Conservation (phyloP, 495 filamentous ascomycete genomes). For the Geoglossum glabrum region DNA sequence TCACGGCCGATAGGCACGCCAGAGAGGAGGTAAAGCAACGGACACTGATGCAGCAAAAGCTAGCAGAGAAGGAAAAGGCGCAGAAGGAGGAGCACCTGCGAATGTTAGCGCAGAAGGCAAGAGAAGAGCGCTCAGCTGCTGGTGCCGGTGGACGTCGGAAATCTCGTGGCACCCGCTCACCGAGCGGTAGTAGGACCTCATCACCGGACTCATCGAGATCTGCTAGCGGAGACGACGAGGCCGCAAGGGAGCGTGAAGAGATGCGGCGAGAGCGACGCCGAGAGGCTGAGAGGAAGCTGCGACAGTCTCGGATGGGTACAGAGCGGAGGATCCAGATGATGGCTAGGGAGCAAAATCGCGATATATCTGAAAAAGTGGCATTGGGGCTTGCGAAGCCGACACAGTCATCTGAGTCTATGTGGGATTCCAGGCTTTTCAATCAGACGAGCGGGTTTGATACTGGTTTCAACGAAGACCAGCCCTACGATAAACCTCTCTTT, state of each 20-base stretch:
- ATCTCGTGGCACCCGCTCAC: slow-evolving; percentile 20
- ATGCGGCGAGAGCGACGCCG: slow-evolving; percentile 56
- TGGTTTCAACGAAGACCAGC: slow-evolving; percentile 95
- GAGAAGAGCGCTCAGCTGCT: slow-evolving; percentile 49
- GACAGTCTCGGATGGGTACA: slow-evolving; percentile 88
- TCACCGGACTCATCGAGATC: slow-evolving; percentile 15
- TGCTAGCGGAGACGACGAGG: slow-evolving; percentile 43
- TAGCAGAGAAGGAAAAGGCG: slow-evolving; percentile 89
- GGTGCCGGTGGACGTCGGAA: slow-evolving; percentile 20
- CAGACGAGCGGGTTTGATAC: slow-evolving; percentile 70
- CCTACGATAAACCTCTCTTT: slow-evolving; percentile 93
- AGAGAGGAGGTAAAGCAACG: slow-evolving; percentile 87
- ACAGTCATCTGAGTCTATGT: slow-evolving; percentile 77
- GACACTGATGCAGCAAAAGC: slow-evolving; percentile 82
- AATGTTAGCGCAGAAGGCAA: slow-evolving; percentile 72
- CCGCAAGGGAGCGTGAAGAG: slow-evolving; percentile 48
- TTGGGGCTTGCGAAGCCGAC: slow-evolving; percentile 91
- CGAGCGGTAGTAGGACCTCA: slow-evolving; percentile 29
- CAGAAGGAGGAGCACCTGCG: slow-evolving; percentile 90
- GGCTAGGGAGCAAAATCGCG: slow-evolving; percentile 86
- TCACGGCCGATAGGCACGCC: slow-evolving; percentile 85
- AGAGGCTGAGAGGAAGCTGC: slow-evolving; percentile 72
- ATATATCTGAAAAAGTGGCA: slow-evolving; percentile 95
- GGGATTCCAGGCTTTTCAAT: slow-evolving; percentile 90
- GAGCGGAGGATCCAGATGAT: slow-evolving; percentile 78